Base-by-base conservation (phyloP, 2,329 filamentous ascomycete genomes). In the Talaromyces rugulosus region DNA sequence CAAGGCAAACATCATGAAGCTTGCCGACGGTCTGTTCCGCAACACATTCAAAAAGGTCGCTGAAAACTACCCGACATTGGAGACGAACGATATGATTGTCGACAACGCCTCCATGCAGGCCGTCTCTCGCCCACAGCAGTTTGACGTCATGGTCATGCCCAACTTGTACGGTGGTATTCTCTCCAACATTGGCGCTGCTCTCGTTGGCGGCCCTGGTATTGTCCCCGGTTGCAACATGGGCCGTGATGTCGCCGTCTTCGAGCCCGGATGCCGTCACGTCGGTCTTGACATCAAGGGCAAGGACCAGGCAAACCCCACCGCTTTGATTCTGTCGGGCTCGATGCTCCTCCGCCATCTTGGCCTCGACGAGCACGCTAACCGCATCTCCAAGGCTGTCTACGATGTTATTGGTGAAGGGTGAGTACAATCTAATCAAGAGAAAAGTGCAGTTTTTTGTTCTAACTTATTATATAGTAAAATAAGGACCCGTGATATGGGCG, bases 1-100 rank as follows among this genome's bases (percentile, higher is more conserved):
- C 89, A 99, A 99, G 87, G 95, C 95, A 82, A 99, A 99, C 86
- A 99, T 99, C 84, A 99, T 99, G 95, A 99, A 99, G 87, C 86
- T 99, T 63, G 94, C 93, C 78, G 95, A 99, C 72, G 95, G 95
- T 81, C 90, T 99, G 62, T 99, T 99, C 91, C 90, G 95, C 78
- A 94, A 89, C 83, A 98, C 95, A 70, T 96, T 98, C 86, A 92
- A 96, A 84, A 85, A 88, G 74, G 88, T 95, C 70, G 91, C 92
- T 69, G 90, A 96, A 83, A 92, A 96, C 79, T 99, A 95, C 83
- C 94, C 95, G 64, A 96, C 91, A 66, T 85, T 99, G 71, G 91
- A 97, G 84, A 89, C 89, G 76, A 96, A 96, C 84, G 95, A 99
- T 83, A 97, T 99, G 94, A 99, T 99, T 79, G 95, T 99, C 80